A percentile compares a stretch with the other conserved stretches of the same genome.
Conservation (phyloP, 1,284 basidiomycete species). For the Porogramme epimiltina region DNA sequence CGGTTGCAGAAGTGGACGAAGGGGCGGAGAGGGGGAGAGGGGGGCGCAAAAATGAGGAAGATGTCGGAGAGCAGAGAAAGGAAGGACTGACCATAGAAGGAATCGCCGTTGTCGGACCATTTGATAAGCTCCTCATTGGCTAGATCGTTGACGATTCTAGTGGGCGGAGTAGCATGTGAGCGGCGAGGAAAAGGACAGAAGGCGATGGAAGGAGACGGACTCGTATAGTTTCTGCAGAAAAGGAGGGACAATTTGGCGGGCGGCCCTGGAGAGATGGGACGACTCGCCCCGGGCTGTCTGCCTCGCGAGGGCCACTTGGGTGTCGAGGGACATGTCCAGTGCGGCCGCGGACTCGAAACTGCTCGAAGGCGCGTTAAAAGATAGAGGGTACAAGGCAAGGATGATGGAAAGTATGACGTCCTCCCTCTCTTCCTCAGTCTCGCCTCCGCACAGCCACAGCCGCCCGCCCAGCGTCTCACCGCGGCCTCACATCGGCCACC, state of each 20-base stretch:
- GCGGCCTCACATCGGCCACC: too few species aligned
- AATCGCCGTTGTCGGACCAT: constrained; percentile 89
- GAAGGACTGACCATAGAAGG: constrained; percentile 41
- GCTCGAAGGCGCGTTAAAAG: constrained; percentile 4
- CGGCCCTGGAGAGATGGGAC: constrained; percentile 50
- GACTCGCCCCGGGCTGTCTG: constrained; percentile 41
- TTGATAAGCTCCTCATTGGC: constrained; percentile 83
- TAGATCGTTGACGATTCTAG: constrained; percentile 90
- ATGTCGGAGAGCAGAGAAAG: not conserved
- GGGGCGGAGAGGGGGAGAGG: not conserved
- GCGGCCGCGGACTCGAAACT: not conserved
- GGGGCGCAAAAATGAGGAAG: constrained; percentile 5
- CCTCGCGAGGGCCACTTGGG: constrained; percentile 57
- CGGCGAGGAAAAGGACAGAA: constrained; percentile 7
- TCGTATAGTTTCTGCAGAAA: constrained; percentile 94
- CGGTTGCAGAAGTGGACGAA: not conserved
- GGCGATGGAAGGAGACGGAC: constrained; percentile 41
- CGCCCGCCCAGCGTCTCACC: too few species aligned
- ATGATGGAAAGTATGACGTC: constrained; percentile 20
- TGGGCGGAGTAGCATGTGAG: not conserved
- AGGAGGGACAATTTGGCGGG: constrained; percentile 70
- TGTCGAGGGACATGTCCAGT: constrained; percentile 36
- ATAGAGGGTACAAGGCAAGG: not conserved
- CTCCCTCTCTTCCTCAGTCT: constrained; percentile 3
- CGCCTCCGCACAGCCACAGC: constrained; percentile 7